These are phyloP conservation scores for Linderina pennispora DNA, from an alignment of 192 early-diverging fungal species.

Conservation along the genomic window DNA sequence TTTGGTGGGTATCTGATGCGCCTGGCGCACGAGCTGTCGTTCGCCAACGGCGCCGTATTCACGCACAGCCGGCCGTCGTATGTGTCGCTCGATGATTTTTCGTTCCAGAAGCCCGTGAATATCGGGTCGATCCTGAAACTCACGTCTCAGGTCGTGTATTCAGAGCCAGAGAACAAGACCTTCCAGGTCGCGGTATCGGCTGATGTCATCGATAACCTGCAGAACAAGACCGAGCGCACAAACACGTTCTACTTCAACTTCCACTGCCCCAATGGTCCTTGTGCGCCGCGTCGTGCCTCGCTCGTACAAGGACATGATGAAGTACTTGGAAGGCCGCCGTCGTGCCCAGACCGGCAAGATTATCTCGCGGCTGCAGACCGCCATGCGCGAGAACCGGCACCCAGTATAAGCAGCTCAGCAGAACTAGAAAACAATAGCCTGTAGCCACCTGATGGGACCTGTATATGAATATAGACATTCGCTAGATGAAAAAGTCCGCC, in stretches of 20 bases:
- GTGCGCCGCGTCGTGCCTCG: constrained; percentile 65
- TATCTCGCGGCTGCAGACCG: constrained; percentile 39
- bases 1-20: constrained; percentile 83
- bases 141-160: constrained; percentile 72
- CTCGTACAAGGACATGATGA: constrained; percentile 79
- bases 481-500: too few species aligned
- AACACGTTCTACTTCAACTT: constrained; percentile 91
- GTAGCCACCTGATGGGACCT: too few species aligned
- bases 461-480: too few species aligned
- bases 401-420: constrained; percentile 8
- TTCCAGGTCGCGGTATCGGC: constrained; percentile 65
- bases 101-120: constrained; percentile 79
- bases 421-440: neutral
- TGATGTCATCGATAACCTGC: constrained; percentile 68
- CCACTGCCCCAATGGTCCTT: constrained; percentile 18
- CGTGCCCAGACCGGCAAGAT: constrained; percentile 45
- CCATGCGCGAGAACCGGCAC: too few species aligned
- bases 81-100: constrained; percentile 65
- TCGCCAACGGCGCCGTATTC: constrained; percentile 67
- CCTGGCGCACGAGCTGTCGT: constrained; percentile 79
- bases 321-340: constrained; percentile 71
- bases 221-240: constrained; percentile 58
- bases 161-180: constrained; percentile 51
- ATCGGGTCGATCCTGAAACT: constrained; percentile 75
- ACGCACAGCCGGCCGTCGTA: constrained; percentile 52